Conservation (phyloP, 495 filamentous ascomycete genomes). For the Aspergillus avenaceus region DNA sequence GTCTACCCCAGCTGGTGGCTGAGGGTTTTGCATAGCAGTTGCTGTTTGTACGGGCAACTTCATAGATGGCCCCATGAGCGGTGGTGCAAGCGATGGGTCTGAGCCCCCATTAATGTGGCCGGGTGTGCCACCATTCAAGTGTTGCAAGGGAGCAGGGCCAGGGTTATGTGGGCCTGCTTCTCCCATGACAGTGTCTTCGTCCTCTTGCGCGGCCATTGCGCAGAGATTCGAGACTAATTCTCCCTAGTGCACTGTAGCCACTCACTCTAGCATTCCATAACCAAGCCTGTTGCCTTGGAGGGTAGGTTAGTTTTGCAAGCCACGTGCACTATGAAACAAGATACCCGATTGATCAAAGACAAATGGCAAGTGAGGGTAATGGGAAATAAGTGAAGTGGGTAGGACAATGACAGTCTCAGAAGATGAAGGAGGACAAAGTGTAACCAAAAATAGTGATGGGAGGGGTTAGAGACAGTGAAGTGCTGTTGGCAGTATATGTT, state of each 20-base stretch:
- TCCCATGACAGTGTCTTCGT: slow-evolving; percentile 41
- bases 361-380: background rate
- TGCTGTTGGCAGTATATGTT: background rate
- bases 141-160: slow-evolving; percentile 15
- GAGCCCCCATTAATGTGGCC: slow-evolving; percentile 12
- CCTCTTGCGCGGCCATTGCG: slow-evolving; percentile 27
- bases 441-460: background rate
- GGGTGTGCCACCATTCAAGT: slow-evolving; percentile 6
- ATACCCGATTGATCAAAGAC: background rate
- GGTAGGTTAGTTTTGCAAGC: background rate
- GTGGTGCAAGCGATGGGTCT: slow-evolving; percentile 28
- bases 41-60: slow-evolving; percentile 7
- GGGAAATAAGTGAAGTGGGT: background rate
- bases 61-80: slow-evolving; percentile 19
- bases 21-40: background rate
- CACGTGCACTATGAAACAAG: background rate
- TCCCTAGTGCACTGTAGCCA: background rate
- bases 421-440: background rate
- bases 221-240: slow-evolving; percentile 1
- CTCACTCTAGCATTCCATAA: slow-evolving; percentile 21
- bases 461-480: background rate
- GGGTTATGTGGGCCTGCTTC: slow-evolving; percentile 22
- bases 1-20: slow-evolving; percentile 1
- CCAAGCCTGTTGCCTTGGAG: slow-evolving; percentile 1
- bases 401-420: background rate